These are phyloP conservation scores for Candida dubliniensis DNA, from an alignment of 1,139 yeast species.

Conservation along the genomic window DNA sequence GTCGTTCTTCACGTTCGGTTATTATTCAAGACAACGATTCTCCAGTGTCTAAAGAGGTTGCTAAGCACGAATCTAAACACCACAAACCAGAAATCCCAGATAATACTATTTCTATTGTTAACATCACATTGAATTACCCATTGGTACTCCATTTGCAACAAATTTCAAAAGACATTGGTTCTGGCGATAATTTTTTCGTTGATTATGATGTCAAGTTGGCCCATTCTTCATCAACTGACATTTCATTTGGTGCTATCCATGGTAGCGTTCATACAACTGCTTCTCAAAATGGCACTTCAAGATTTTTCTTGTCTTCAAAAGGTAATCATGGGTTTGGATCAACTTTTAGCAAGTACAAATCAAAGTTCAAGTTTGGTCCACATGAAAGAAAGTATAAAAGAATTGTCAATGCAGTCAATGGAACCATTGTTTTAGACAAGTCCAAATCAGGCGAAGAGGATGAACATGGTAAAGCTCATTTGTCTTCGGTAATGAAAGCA, in stretches of 20 bases:
- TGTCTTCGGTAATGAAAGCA: not conserved
- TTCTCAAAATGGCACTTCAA: constrained; percentile 48
- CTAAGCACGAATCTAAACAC: not conserved
- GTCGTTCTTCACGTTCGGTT: constrained; percentile 21
- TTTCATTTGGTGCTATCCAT: constrained; percentile 21
- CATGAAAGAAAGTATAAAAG: constrained; percentile 34
- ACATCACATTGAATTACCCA: constrained; percentile 23
- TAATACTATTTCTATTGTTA: constrained; percentile 19
- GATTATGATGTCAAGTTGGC: constrained; percentile 22
- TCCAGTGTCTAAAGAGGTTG: constrained; percentile 9
- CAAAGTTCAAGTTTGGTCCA: constrained; percentile 21
- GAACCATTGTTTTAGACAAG: constrained; percentile 30
- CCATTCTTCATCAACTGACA: constrained; percentile 16
- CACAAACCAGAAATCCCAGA: not conserved
- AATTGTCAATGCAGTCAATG: constrained; percentile 43
- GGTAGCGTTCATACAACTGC: constrained; percentile 19
- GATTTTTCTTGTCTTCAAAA: constrained; percentile 39
- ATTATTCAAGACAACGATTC: constrained; percentile 17
- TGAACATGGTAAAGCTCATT: not conserved
- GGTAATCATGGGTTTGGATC: constrained; percentile 57
- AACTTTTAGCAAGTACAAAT: constrained; percentile 37
- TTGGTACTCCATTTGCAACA: constrained; percentile 18
- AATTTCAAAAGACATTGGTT: constrained; percentile 8
- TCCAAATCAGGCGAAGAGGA: constrained; percentile 3
- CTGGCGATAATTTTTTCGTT: constrained; percentile 17